Conservation (phyloP, 164 flowering plant genomes). For the Warburgia ugandensis region DNA sequence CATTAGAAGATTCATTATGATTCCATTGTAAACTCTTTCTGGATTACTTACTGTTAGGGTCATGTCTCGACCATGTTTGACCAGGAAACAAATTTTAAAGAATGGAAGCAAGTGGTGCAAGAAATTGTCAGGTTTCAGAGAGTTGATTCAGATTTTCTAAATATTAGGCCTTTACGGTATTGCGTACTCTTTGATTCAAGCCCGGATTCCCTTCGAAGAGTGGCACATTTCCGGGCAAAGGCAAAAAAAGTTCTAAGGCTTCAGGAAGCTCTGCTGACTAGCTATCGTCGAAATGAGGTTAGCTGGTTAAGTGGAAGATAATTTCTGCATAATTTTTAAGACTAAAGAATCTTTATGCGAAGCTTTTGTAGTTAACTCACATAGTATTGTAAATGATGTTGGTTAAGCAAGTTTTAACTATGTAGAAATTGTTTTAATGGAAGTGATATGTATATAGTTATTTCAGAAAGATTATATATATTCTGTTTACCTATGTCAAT, state of each 20-base stretch:
- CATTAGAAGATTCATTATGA: neutral
- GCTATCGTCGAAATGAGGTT: constrained; percentile 95
- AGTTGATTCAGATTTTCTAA: constrained; percentile 39
- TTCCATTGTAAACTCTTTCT: neutral
- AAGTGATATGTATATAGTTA: too few relatives aligned
- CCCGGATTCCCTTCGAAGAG: constrained; percentile 56
- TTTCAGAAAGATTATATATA: too few relatives aligned
- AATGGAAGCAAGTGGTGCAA: constrained; percentile 85
- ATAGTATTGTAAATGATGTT: neutral
- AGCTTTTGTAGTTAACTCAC: too few relatives aligned
- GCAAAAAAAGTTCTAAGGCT: constrained; percentile 73
- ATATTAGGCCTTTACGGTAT: constrained; percentile 68
- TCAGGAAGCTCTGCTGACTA: constrained; percentile 72
- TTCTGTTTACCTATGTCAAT: too few relatives aligned
- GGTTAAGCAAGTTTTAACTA: neutral
- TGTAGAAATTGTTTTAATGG: too few relatives aligned
- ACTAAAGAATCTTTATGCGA: neutral
- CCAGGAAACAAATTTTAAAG: constrained; percentile 82
- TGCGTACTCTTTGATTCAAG: constrained; percentile 50
- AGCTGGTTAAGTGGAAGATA: too few relatives aligned
- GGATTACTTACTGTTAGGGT: constrained; percentile 1
- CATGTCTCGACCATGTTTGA: constrained; percentile 2
- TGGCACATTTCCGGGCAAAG: constrained; percentile 81
- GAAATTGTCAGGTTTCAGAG: constrained; percentile 74
- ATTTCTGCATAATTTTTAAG: neutral